Conservation (phyloP, 2,329 filamentous ascomycete genomes). For the Zymoseptoria brevis region DNA sequence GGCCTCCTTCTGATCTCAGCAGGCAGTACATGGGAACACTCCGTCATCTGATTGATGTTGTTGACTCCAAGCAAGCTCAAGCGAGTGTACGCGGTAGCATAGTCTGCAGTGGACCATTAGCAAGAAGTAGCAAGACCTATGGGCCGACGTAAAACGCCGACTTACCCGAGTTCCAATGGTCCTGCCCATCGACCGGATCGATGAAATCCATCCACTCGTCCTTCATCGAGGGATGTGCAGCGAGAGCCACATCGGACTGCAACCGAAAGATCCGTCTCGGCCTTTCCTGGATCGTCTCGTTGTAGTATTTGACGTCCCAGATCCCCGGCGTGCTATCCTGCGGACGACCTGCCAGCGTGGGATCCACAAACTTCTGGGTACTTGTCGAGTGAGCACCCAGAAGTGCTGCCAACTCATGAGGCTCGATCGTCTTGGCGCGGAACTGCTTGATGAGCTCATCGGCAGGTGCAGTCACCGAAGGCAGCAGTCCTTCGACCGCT, state of each 20-base stretch:
- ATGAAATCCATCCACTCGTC: conserved; percentile 25
- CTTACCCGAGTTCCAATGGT: conserved; percentile 14
- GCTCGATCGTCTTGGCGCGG: conserved; percentile 32
- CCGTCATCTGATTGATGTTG: conserved; percentile 22
- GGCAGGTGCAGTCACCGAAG: conserved; percentile 18
- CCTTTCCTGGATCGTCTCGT: conserved; percentile 23
- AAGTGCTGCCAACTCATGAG: conserved; percentile 41
- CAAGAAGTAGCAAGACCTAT: background rate
- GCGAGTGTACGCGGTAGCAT: conserved; percentile 18
- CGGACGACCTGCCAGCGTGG: conserved; percentile 28
- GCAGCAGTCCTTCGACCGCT: conserved; percentile 40
- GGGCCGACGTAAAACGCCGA: background rate
- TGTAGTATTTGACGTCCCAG: conserved; percentile 47
- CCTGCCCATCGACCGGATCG: conserved; percentile 9
- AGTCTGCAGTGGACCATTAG: conserved; percentile 9
- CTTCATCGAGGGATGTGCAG: conserved; percentile 28
- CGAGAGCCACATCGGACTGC: conserved; percentile 29
- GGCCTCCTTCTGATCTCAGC: background rate
- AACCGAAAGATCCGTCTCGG: conserved; percentile 32
- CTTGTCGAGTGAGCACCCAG: conserved; percentile 48
- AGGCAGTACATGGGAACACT: conserved; percentile 21
- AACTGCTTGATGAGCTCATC: conserved; percentile 27
- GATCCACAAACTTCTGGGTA: conserved; percentile 35
- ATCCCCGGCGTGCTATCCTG: conserved; percentile 44
- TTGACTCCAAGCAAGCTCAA: conserved; percentile 21